Evolutionary conservation across 495 filamentous ascomycete genomes (phyloP).

Genomic region (Cryomyces antarcticus): DNA sequence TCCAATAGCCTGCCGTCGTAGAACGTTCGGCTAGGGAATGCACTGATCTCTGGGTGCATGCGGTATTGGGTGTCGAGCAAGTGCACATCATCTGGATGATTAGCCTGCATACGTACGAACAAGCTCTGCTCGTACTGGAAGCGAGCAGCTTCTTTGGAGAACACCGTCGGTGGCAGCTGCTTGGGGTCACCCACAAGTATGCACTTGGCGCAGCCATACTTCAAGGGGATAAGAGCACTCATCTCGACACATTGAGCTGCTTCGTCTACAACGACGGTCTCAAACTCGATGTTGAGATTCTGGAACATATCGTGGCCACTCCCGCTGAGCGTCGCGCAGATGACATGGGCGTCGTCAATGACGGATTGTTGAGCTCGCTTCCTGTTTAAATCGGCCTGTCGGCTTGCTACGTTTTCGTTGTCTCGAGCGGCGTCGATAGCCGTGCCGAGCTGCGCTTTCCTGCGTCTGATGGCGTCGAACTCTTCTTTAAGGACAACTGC

Average conservation of each 20-base stretch:
- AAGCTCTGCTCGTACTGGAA: constrained; percentile 95
- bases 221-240: constrained; percentile 87
- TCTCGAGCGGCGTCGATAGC: constrained; percentile 73
- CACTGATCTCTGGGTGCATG: constrained; percentile 93
- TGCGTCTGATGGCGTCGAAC: constrained; percentile 54
- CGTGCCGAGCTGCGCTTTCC: constrained; percentile 51
- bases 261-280: constrained; percentile 96
- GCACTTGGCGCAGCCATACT: constrained; percentile 93
- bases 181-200: constrained; percentile 96
- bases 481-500: constrained; percentile 49
- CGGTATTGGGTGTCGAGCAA: constrained; percentile 91
- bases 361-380: constrained; percentile 77
- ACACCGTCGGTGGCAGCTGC: constrained; percentile 84
- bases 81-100: constrained; percentile 76
- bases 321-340: constrained; percentile 88
- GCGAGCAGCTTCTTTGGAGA: constrained; percentile 76
- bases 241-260: constrained; percentile 95
- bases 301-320: constrained; percentile 97
- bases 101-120: constrained; percentile 93
- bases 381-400: constrained; percentile 69
- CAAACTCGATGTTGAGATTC: constrained; percentile 82
- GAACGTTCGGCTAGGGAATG: constrained; percentile 75
- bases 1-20: constrained; percentile 77
- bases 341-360: constrained; percentile 70
- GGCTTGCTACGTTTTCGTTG: constrained; percentile 49